phyloP scores from a whole-genome alignment of 345 rosid genomes.

The Turnera subulata region DNA sequence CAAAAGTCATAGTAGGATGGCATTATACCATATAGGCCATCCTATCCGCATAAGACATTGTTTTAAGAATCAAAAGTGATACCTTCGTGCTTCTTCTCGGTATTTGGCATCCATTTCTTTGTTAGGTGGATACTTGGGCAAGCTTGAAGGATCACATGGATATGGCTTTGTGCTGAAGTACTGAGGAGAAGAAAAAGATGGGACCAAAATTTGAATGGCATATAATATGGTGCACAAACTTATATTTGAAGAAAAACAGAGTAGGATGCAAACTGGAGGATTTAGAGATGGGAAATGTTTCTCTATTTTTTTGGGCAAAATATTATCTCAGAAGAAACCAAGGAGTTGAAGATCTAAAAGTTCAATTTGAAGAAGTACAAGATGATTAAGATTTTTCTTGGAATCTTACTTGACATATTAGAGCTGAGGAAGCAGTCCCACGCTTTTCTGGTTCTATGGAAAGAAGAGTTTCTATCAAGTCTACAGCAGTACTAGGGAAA shows the following conservation, averaged over 20 bases:
- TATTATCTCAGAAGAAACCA: too few species aligned
- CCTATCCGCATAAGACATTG: neutral
- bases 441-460: constrained; percentile 60
- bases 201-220: constrained; percentile 4
- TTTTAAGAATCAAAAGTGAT: too few species aligned
- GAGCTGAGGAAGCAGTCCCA: constrained; percentile 71
- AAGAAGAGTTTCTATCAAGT: constrained; percentile 56
- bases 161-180: constrained; percentile 57
- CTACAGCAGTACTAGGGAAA: constrained; percentile 38
- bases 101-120: constrained; percentile 74
- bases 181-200: constrained; percentile 23
- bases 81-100: constrained; percentile 63
- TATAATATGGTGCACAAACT: too few species aligned
- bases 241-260: neutral
- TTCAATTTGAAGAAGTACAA: neutral
- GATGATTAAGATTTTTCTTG: neutral
- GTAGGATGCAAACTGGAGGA: neutral
- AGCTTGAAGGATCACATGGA: constrained; percentile 62
- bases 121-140: constrained; percentile 74
- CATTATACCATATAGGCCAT: neutral
- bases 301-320: too few species aligned
- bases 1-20: neutral
- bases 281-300: too few species aligned
- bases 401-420: constrained; percentile 44
- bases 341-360: too few species aligned